Conservation (phyloP, 176 grass and related monocot genomes). For the Secale cereale region DNA sequence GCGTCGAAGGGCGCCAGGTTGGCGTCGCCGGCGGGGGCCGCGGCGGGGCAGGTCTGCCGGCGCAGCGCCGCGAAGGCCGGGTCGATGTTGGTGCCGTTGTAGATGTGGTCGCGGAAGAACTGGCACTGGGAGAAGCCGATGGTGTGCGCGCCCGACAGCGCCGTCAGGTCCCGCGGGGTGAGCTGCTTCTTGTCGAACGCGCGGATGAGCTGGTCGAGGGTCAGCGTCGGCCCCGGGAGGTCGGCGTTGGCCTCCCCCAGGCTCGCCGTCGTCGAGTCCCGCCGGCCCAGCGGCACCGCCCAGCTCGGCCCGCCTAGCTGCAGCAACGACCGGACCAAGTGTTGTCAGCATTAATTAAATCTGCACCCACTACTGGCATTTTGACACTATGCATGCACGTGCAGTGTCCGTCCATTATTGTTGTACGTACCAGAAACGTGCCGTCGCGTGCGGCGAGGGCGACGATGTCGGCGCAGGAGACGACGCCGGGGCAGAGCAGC, state of each 20-base stretch:
- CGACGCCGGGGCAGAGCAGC: slow-evolving; percentile 46
- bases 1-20: slow-evolving; percentile 23
- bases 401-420: background rate
- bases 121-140: slow-evolving; percentile 65
- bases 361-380: background rate
- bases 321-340: background rate
- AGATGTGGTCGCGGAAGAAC: slow-evolving; percentile 63
- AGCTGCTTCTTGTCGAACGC: slow-evolving; percentile 53
- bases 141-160: slow-evolving; percentile 78
- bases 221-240: slow-evolving; percentile 36
- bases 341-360: background rate
- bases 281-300: slow-evolving; percentile 59
- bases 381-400: background rate
- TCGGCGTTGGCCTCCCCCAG: slow-evolving; percentile 39
- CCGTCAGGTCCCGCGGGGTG: slow-evolving; percentile 50
- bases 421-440: slow-evolving; percentile 47
- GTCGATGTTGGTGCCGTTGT: slow-evolving; percentile 55
- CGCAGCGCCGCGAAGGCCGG: slow-evolving; percentile 36
- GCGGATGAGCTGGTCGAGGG: slow-evolving; percentile 37
- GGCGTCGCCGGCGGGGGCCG: no score
- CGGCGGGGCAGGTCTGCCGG: background rate
- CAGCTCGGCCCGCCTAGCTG: slow-evolving; percentile 77
- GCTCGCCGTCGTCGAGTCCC: slow-evolving; percentile 68
- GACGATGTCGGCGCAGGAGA: slow-evolving; percentile 82
- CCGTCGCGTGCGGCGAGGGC: slow-evolving; percentile 73